Percentiles rank a stretch among this genome's conserved stretches.
Conservation (phyloP, 2,329 filamentous ascomycete species). For the Phyllosticta capitalensis region DNA sequence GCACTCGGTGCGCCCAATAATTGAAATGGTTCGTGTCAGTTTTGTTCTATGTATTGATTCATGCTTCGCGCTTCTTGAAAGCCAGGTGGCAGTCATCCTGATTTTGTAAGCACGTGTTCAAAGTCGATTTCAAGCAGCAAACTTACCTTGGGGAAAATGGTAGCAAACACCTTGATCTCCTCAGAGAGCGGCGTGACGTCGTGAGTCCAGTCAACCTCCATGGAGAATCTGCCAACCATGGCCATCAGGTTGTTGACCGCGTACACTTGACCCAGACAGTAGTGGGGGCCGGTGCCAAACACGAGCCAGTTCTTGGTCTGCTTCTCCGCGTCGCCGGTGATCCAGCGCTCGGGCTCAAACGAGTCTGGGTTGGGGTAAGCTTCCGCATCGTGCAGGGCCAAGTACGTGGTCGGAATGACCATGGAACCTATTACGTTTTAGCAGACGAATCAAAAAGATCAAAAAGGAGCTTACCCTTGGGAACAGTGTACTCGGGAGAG, state of each 20-base stretch:
- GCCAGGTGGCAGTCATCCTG: constrained; percentile 13
- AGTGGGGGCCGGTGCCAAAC: constrained; percentile 91
- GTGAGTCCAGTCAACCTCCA: constrained; percentile 84
- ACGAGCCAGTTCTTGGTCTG: constrained; percentile 95
- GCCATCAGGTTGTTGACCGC: constrained; percentile 80
- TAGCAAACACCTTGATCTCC: constrained; percentile 96
- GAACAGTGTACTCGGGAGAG: constrained; percentile 76
- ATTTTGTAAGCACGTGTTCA: neutral
- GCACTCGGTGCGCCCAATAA: neutral
- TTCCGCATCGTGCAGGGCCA: constrained; percentile 84
- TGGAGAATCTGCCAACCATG: constrained; percentile 81
- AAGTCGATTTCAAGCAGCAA: neutral
- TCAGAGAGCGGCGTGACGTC: constrained; percentile 74
- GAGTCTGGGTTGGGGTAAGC: constrained; percentile 82
- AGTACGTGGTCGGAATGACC: constrained; percentile 86
- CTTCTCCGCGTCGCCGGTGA: constrained; percentile 77
- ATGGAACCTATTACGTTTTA: constrained; percentile 55
- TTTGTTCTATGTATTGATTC: neutral
- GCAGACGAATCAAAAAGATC: neutral
- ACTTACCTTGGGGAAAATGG: constrained; percentile 81
- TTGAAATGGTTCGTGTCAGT: neutral
- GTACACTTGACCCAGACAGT: constrained; percentile 91
- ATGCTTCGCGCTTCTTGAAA: constrained; percentile 8
- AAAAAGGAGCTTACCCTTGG: constrained; percentile 54
- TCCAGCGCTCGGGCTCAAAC: constrained; percentile 88